Conservation (phyloP, 2,329 filamentous ascomycete species). For the Pseudopyricularia cyperi region DNA sequence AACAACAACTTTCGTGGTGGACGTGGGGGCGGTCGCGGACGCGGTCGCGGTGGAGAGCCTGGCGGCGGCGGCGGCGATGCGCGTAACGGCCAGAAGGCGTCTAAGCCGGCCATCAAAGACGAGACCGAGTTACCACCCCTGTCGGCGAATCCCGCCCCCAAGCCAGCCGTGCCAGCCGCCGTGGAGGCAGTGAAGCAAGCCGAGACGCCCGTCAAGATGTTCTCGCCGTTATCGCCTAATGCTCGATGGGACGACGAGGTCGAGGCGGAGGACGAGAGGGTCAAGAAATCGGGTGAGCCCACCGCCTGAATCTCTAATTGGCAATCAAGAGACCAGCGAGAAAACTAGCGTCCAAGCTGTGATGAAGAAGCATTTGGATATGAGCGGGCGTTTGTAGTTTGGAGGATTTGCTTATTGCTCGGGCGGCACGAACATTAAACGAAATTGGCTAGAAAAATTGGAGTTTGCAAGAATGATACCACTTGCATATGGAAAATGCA, state of each 20-base stretch:
- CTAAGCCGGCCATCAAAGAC: slow-evolving; percentile 3
- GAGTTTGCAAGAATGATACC: too few species aligned
- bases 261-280: slow-evolving; percentile 30
- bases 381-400: too few species aligned
- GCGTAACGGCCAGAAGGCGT: slow-evolving; percentile 5
- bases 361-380: too few species aligned
- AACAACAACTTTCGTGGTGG: slow-evolving; percentile 5
- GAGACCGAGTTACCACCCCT: slow-evolving; percentile 4
- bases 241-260: slow-evolving; percentile 46
- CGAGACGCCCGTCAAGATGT: slow-evolving; percentile 8
- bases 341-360: background rate
- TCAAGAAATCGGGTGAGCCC: background rate
- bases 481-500: too few species aligned
- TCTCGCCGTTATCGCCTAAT: slow-evolving; percentile 21
- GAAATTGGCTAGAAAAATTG: too few species aligned
- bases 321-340: background rate
- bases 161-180: slow-evolving; percentile 1
- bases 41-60: slow-evolving; percentile 19
- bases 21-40: slow-evolving; percentile 16
- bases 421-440: too few species aligned
- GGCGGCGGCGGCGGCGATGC: slow-evolving; percentile 10
- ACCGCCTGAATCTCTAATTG: background rate
- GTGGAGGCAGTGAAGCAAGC: slow-evolving; percentile 2
- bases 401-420: too few species aligned
- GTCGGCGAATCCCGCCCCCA: slow-evolving; percentile 1